Conservation (phyloP, 257 asterid species). For the Salvia rosmarinus region DNA sequence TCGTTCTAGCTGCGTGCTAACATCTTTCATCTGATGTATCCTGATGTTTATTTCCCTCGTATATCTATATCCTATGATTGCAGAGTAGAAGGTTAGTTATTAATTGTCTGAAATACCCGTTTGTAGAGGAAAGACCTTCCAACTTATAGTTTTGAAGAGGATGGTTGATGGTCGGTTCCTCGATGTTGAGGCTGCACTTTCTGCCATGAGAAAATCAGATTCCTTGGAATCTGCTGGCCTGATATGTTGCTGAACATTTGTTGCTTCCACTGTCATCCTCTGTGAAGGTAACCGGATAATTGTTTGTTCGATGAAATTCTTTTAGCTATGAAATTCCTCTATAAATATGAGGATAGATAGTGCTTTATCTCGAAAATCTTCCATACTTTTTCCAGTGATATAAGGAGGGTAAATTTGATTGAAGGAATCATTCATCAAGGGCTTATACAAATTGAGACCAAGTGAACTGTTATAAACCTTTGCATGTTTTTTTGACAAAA, state of each 20-base stretch:
- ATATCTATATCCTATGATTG: neutral
- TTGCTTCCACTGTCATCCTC: no score
- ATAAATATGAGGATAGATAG: no score
- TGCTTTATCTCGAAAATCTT: no score
- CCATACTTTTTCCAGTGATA: neutral
- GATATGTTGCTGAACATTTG: no score
- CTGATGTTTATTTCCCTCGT: neutral
- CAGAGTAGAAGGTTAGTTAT: no score
- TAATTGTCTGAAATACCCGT: neutral
- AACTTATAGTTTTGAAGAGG: conserved; percentile 47
- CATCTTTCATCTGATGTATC: neutral
- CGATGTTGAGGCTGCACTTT: conserved; percentile 36
- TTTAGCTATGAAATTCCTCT: no score
- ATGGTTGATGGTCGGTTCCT: conserved; percentile 43
- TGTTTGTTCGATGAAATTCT: no score
- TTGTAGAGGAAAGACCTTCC: conserved; percentile 43
- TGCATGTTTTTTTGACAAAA: no score
- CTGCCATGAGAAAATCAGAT: conserved; percentile 28
- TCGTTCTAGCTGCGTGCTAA: neutral
- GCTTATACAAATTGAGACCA: no score
- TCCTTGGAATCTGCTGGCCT: no score
- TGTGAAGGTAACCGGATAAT: conserved; percentile 26
- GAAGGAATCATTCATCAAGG: neutral
- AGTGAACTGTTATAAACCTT: no score
- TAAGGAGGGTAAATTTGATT: neutral